Evolutionary conservation across 2,329 filamentous ascomycete species (phyloP).

Genomic region (Thielaviopsis populi): DNA sequence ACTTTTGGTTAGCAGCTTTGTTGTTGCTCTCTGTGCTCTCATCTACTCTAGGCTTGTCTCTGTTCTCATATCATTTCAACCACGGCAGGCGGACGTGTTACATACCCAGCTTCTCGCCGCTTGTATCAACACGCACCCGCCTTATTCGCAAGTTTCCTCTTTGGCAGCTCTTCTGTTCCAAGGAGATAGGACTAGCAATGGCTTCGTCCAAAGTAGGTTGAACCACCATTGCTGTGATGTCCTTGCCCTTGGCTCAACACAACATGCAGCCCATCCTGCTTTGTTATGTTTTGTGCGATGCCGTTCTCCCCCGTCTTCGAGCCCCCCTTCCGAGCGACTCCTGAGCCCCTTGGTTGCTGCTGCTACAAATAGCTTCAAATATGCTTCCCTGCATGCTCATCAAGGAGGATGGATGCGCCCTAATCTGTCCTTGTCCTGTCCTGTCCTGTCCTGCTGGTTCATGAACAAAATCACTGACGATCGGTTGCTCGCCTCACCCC

Average conservation of each 20-base stretch:
- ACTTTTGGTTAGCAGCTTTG: neutral
- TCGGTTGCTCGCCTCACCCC: slow-evolving; percentile 20
- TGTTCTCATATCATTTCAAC: neutral
- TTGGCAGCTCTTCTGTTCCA: slow-evolving; percentile 16
- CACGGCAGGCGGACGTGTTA: slow-evolving; percentile 6
- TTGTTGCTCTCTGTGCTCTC: neutral
- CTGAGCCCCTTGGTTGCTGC: neutral
- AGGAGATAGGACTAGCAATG: slow-evolving; percentile 18
- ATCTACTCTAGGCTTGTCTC: slow-evolving; percentile 4
- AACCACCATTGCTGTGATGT: slow-evolving; percentile 17
- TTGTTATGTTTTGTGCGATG: slow-evolving; percentile 8
- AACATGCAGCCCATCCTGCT: neutral
- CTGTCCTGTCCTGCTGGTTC: slow-evolving; percentile 4
- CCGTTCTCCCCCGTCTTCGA: neutral
- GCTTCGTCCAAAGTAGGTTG: slow-evolving; percentile 18
- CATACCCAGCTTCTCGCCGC: neutral
- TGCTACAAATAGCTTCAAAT: too few relatives aligned
- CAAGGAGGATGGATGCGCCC: neutral
- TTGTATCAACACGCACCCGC: slow-evolving; percentile 10
- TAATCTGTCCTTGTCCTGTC: neutral
- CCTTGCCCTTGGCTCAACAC: slow-evolving; percentile 17
- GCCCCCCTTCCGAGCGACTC: neutral
- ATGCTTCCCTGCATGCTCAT: neutral
- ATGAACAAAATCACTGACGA: slow-evolving; percentile 17
- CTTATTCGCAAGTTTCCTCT: slow-evolving; percentile 14